Conservation (phyloP, 257 asterid genomes). For the Primulina eburnea region DNA sequence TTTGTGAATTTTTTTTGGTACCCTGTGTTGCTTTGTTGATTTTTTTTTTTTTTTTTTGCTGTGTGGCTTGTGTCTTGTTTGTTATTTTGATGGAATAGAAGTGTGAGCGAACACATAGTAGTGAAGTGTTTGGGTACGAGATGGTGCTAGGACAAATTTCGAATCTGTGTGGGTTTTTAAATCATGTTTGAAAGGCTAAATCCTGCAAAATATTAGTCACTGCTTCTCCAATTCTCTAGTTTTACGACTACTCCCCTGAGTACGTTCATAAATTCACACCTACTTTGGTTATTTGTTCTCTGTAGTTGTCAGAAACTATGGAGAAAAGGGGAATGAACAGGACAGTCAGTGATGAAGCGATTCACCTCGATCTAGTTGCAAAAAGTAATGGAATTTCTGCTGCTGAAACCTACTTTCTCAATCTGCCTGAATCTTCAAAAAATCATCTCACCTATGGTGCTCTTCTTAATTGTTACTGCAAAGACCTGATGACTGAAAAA, state of each 20-base stretch:
- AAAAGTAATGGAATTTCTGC: slow-evolving; percentile 28
- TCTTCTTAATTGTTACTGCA: too few relatives aligned
- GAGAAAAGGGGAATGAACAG: too few relatives aligned
- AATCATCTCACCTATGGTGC: background rate
- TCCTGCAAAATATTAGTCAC: background rate
- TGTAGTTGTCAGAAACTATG: too few relatives aligned
- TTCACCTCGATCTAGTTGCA: too few relatives aligned
- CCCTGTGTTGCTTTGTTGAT: too few relatives aligned
- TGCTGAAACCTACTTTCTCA: slow-evolving; percentile 70
- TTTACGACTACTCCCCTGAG: background rate
- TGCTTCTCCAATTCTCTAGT: background rate
- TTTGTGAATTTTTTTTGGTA: too few relatives aligned
- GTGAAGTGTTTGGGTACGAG: background rate
- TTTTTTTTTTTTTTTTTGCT: too few relatives aligned
- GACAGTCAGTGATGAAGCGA: too few relatives aligned
- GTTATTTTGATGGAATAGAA: background rate
- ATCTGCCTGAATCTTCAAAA: slow-evolving; percentile 76
- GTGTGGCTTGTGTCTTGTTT: background rate
- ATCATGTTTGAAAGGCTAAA: background rate
- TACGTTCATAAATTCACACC: background rate
- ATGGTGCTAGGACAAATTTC: background rate
- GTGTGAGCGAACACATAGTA: background rate
- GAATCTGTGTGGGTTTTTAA: background rate
- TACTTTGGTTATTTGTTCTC: slow-evolving; percentile 11
- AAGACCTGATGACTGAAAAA: too few relatives aligned